phyloP scores from a whole-genome alignment of 805 yeast species.

The Kurtzmaniella fragi region DNA sequence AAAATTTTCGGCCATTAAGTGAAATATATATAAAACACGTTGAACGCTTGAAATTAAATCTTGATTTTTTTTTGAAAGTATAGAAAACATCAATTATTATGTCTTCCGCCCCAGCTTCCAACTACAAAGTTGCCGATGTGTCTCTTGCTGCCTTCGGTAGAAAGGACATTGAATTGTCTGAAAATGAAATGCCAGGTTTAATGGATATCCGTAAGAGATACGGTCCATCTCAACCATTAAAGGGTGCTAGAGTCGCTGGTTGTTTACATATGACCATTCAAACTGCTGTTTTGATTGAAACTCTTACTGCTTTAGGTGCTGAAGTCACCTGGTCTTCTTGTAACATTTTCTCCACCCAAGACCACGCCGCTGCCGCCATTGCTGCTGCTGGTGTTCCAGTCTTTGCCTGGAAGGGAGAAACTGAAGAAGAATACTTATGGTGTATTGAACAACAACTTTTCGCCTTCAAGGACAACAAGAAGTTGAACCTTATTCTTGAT shows the following conservation, averaged over 20 bases:
- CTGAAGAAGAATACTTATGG: constrained; percentile 99
- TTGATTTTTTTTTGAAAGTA: neutral
- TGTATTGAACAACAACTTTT: constrained; percentile 98
- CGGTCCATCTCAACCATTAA: constrained; percentile 89
- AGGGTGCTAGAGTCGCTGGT: constrained; percentile 98
- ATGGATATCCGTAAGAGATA: constrained; percentile 95
- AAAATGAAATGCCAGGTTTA: constrained; percentile 99
- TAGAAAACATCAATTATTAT: constrained; percentile 10
- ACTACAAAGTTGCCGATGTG: constrained; percentile 95
- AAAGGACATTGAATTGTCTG: constrained; percentile 97
- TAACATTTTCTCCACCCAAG: constrained; percentile 99
- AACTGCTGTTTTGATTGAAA: constrained; percentile 98
- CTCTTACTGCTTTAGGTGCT: constrained; percentile 95
- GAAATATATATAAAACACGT: constrained; percentile 1
- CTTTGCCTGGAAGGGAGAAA: constrained; percentile 99
- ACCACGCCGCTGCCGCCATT: constrained; percentile 99
- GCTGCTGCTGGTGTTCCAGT: constrained; percentile 99
- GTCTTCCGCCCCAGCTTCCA: constrained; percentile 41
- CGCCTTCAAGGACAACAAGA: constrained; percentile 93
- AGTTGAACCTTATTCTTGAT: constrained; percentile 94
- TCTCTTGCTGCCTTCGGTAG: constrained; percentile 99
- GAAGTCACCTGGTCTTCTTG: constrained; percentile 99
- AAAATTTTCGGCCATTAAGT: neutral
- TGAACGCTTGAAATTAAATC: neutral
- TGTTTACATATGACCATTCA: constrained; percentile 99